Base-by-base conservation (phyloP, 441 rosid species). In the California macrophylla region DNA sequence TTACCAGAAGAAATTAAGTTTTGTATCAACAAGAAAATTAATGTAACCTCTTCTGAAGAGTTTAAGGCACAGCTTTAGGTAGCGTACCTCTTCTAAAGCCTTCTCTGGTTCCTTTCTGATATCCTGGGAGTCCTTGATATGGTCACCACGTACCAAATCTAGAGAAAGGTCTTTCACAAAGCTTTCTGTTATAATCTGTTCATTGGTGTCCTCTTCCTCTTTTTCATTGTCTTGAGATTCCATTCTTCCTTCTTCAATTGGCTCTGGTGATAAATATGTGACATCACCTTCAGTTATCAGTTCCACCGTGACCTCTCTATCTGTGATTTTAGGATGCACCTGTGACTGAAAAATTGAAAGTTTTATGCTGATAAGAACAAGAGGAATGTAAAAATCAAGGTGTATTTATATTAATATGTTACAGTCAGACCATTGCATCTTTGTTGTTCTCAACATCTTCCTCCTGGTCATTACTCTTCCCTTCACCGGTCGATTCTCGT, bases 401-500 rank as follows among this genome's bases (percentile, higher is more conserved):
- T 23, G 8, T 29, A 7, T 21, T 18, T 34, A 13, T 23, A 8
- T 47, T 28, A 1, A 60, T 60, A 25, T 60, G 1, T 25, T 54
- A 68, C 24, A 24, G 42, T 66, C 40, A 40, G 67, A 79, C 82
- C 82, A 74, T 61, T 66, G 54, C 64, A 42, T 36, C 60, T 38
- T 8, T 56, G 63, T 38, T 25, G 23, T 12, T 68, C 16, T 60
- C 50, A 24, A 42, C 68, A 32, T 16, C 50, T 3, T 56, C 69
- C 61, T 67, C 78, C 61, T 25, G 16, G 20, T 25, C 56, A 36
- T 36, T 0, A 15, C 34, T 60, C 45, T 72, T 28, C 18, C 25
- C 71, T 74, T 74, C 78, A 66, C 52, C 29, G 13, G n/a, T 72
- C 38, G 30, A 58, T 62, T 71, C 21, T 66, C 71, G 66, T 62